A percentile compares a stretch with the other conserved stretches of the same genome.
Conservation (phyloP, 2,329 filamentous ascomycete species). For the Aspergillus transmontanensis region DNA sequence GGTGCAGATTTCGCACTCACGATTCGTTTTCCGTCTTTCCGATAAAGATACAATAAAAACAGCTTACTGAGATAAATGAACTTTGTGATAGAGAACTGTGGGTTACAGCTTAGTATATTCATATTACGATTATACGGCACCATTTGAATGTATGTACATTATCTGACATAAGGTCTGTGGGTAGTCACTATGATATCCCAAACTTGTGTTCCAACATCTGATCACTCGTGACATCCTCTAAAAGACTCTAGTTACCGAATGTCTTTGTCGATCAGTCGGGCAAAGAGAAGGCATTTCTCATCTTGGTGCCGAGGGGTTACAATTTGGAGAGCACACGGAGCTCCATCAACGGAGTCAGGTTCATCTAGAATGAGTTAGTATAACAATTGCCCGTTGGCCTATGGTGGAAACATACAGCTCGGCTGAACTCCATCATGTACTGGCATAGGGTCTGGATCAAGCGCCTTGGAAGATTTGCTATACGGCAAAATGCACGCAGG, state of each 20-base stretch:
- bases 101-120: background rate
- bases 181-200: background rate
- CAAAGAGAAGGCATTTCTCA: conserved; percentile 46
- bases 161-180: background rate
- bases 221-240: background rate
- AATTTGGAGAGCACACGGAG: conserved; percentile 52
- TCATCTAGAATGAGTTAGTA: conserved; percentile 39
- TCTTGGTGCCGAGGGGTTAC: conserved; percentile 51
- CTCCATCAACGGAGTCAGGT: conserved; percentile 43
- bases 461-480: conserved; percentile 43
- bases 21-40: background rate
- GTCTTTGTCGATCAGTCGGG: conserved; percentile 33
- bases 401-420: conserved; percentile 23
- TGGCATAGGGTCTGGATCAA: conserved; percentile 37
- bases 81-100: background rate
- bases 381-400: background rate
- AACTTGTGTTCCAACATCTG: background rate
- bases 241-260: conserved; percentile 10
- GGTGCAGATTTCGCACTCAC: background rate
- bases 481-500: conserved; percentile 55
- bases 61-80: background rate
- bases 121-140: background rate
- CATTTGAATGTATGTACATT: background rate
- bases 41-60: background rate
- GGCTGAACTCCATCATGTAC: conserved; percentile 35